Conservation (phyloP, 352 stramenopile species). For the Peronospora destructor region DNA sequence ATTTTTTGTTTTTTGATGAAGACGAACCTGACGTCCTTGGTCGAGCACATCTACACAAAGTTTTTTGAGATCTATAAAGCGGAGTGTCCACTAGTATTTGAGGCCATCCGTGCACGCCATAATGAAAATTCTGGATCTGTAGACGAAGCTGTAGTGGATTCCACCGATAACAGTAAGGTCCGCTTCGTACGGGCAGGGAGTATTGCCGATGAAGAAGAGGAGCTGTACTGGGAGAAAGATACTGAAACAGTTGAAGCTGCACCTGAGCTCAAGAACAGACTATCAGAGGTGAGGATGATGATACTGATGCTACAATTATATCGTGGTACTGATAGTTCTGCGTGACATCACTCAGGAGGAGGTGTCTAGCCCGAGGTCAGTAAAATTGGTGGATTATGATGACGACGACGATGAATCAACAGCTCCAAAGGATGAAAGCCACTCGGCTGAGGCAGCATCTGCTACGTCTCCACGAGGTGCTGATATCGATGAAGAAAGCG, state of each 20-base stretch:
- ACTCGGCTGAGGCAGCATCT: conserved; percentile 13
- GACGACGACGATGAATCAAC: conserved; percentile 40
- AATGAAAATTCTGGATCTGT: conserved; percentile 40
- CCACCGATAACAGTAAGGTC: conserved; percentile 30
- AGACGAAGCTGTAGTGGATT: conserved; percentile 10
- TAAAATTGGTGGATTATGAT: conserved; percentile 70
- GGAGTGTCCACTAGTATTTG: conserved; percentile 66
- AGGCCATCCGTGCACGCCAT: conserved; percentile 53
- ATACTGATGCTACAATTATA: neutral
- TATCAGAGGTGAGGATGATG: conserved; percentile 38
- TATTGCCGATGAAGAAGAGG: conserved; percentile 60
- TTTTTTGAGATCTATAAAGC: conserved; percentile 71
- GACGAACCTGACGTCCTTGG: conserved; percentile 57
- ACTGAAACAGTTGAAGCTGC: conserved; percentile 35
- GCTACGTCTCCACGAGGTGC: conserved; percentile 13
- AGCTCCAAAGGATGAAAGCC: conserved; percentile 30
- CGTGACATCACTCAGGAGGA: conserved; percentile 26
- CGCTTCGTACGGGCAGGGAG: conserved; percentile 48
- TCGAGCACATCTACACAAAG: conserved; percentile 77
- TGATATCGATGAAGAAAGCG: conserved; percentile 29
- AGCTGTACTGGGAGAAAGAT: conserved; percentile 77
- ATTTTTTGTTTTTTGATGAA: conserved; percentile 19
- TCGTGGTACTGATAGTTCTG: conserved; percentile 3
- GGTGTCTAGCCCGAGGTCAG: conserved; percentile 32
- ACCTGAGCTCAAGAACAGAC: conserved; percentile 31